Evolutionary conservation across 768 basidiomycete species (phyloP).

Genomic region (Kwoniella mangroviensis): DNA sequence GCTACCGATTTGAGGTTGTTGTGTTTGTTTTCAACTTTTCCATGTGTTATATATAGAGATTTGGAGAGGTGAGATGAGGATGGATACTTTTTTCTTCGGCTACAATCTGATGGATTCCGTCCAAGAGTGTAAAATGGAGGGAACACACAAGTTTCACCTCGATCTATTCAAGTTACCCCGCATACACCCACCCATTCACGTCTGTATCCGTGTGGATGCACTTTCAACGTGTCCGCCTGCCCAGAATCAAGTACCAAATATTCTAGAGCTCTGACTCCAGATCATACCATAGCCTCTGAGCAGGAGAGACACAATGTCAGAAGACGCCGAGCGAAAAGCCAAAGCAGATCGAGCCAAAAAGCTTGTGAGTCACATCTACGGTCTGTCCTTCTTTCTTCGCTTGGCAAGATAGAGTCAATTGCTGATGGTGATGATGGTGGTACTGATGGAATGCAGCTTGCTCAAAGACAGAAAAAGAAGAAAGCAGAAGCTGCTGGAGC

Average conservation of each 20-base stretch:
- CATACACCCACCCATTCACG: neutral
- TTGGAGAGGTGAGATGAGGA: too few relatives aligned
- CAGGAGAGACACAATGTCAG: constrained; percentile 30
- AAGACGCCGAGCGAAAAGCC: constrained; percentile 53
- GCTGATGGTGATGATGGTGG: neutral
- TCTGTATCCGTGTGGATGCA: neutral
- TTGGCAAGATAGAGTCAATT: neutral
- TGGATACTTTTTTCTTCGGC: constrained; percentile 13
- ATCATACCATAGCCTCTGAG: too few relatives aligned
- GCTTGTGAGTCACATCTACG: constrained; percentile 35
- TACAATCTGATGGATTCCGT: neutral
- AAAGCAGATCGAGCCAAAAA: constrained; percentile 56
- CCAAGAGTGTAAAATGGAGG: constrained; percentile 5
- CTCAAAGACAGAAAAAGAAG: constrained; percentile 39
- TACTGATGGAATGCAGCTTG: constrained; percentile 29
- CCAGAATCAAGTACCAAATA: too few relatives aligned
- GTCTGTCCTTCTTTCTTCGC: neutral
- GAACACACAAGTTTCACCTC: constrained; percentile 8
- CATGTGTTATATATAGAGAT: too few relatives aligned
- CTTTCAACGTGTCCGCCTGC: neutral
- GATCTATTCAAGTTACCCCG: constrained; percentile 1
- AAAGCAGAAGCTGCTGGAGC: constrained; percentile 20
- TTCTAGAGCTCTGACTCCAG: too few relatives aligned
- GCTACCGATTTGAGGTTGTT: neutral
- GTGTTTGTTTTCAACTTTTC: neutral